Evolutionary conservation across 805 yeast species (phyloP).

Genomic region (Pichia scutulata): DNA sequence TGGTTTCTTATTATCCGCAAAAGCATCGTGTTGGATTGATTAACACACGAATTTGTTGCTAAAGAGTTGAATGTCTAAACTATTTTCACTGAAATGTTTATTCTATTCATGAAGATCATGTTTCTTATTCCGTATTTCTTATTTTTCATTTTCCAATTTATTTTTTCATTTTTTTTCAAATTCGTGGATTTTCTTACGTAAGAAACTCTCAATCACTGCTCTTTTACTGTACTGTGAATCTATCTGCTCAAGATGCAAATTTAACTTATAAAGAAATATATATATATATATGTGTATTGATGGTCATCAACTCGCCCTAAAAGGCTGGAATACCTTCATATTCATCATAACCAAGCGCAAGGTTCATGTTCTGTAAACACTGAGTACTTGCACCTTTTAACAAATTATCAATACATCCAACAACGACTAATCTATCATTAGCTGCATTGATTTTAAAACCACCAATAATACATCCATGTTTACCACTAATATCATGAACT

Average conservation of each 20-base stretch:
- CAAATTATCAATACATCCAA: constrained; percentile 92
- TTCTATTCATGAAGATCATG: too few relatives aligned
- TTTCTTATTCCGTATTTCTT: too few relatives aligned
- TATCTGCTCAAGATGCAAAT: not conserved
- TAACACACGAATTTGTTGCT: not conserved
- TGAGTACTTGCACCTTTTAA: constrained; percentile 99
- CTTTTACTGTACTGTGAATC: not conserved
- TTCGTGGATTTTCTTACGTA: too few relatives aligned
- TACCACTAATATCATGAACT: constrained; percentile 85
- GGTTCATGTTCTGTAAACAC: constrained; percentile 91
- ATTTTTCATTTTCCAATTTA: too few relatives aligned
- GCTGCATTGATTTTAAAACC: constrained; percentile 90
- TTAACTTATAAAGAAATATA: too few relatives aligned
- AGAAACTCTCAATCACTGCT: too few relatives aligned
- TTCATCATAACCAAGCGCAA: constrained; percentile 85
- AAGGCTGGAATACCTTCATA: constrained; percentile 80
- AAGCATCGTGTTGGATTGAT: not conserved
- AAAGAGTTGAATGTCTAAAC: too few relatives aligned
- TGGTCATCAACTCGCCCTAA: not conserved
- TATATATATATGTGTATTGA: too few relatives aligned
- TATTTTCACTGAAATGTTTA: too few relatives aligned
- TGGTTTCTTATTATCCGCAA: not conserved
- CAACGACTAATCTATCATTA: constrained; percentile 85
- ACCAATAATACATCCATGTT: constrained; percentile 92
- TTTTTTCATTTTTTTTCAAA: too few relatives aligned